phyloP scores from a whole-genome alignment of 192 early-diverging fungal genomes.

The Coemansia sp. region DNA sequence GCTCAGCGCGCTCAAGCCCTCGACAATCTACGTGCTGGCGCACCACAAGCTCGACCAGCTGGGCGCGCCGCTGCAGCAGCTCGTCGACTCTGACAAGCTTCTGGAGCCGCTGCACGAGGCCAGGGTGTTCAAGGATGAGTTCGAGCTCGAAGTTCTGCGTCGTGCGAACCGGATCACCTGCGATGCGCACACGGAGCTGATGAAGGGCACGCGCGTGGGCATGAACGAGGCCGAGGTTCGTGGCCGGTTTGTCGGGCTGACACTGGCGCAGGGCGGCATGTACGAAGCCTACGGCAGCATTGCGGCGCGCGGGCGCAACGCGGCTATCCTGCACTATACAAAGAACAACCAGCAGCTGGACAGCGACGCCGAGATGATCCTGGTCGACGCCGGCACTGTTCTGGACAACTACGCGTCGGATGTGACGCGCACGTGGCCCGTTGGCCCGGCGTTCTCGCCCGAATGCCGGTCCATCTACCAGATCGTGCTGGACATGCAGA shows the following conservation, averaged over 20 bases:
- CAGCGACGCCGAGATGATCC: slow-evolving; percentile 54
- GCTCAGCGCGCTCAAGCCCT: slow-evolving; percentile 43
- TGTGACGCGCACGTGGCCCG: slow-evolving; percentile 85
- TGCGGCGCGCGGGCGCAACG: slow-evolving; percentile 71
- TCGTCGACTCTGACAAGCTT: slow-evolving; percentile 34
- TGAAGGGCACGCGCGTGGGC: slow-evolving; percentile 62
- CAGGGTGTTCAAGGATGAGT: slow-evolving; percentile 72
- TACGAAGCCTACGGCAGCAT: slow-evolving; percentile 85
- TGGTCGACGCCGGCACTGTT: slow-evolving; percentile 87
- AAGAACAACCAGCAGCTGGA: slow-evolving; percentile 63
- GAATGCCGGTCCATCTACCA: slow-evolving; percentile 74
- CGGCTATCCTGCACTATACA: slow-evolving; percentile 79
- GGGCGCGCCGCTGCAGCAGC: slow-evolving; percentile 7
- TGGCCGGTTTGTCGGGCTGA: slow-evolving; percentile 74
- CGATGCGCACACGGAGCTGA: slow-evolving; percentile 73
- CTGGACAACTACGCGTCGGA: slow-evolving; percentile 78
- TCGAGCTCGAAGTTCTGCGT: slow-evolving; percentile 77
- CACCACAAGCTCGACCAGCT: slow-evolving; percentile 44
- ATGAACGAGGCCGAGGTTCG: slow-evolving; percentile 71
- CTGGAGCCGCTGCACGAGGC: slow-evolving; percentile 67
- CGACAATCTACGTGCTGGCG: slow-evolving; percentile 52
- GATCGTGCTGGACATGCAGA: slow-evolving; percentile 79
- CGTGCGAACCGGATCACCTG: slow-evolving; percentile 68
- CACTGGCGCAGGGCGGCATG: slow-evolving; percentile 59
- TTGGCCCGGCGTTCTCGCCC: slow-evolving; percentile 65